Percentiles rank a stretch among this genome's conserved stretches.
These are phyloP conservation scores for Vitellaria paradoxa DNA, from an alignment of 179 eudicot species.

Conservation along the genomic window DNA sequence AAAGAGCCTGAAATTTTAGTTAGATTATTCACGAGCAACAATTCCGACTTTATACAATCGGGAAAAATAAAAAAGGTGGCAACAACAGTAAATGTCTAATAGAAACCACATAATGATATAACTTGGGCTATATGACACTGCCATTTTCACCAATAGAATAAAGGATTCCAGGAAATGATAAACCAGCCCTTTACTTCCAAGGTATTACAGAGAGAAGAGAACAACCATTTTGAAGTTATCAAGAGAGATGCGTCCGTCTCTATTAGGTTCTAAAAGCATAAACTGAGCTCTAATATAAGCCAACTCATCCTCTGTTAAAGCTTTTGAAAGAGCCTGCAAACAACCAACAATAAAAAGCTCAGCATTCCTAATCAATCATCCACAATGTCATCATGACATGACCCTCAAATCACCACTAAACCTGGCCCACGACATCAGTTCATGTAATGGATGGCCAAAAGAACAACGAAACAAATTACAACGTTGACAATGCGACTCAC, in stretches of 20 bases:
- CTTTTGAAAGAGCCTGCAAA: constrained; percentile 82
- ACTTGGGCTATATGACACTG: background rate
- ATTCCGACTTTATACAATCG: background rate
- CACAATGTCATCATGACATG: background rate
- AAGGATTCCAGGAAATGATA: background rate
- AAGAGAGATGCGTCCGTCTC: constrained; percentile 60
- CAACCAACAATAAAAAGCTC: constrained; percentile 4
- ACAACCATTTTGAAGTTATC: constrained; percentile 74
- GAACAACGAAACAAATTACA: background rate
- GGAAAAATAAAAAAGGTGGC: no score
- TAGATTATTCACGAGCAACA: background rate
- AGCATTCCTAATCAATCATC: background rate
- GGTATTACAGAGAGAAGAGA: background rate
- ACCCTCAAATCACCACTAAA: no score
- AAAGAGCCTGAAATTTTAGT: constrained; percentile 58
- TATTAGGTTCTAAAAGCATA: constrained; percentile 66
- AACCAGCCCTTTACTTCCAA: background rate
- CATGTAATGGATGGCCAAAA: background rate
- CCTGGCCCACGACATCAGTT: no score
- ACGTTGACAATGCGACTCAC: background rate
- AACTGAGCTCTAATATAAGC: constrained; percentile 73
- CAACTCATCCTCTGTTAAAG: constrained; percentile 72
- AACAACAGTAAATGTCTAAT: background rate
- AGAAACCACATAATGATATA: background rate
- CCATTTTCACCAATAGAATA: background rate